A percentile compares a stretch with the other conserved stretches of the same genome.
phyloP scores from a whole-genome alignment of 176 grass and related monocot species.

The Musa troglodytarum region DNA sequence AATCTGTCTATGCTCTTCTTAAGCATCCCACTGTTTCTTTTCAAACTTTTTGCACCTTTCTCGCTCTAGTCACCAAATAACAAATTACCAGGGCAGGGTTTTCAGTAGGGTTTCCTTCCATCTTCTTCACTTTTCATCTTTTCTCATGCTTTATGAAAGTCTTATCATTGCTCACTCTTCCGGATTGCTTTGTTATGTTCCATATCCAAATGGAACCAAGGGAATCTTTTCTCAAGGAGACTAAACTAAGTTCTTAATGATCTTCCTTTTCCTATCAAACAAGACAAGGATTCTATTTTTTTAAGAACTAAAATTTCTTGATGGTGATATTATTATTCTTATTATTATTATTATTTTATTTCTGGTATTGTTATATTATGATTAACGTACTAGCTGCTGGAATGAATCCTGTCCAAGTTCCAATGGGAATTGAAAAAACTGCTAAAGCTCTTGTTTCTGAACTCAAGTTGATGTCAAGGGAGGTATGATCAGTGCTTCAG shows the following conservation, averaged over 20 bases:
- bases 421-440: conserved; percentile 80
- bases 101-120: background rate
- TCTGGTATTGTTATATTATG: conserved; percentile 44
- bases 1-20: background rate
- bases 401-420: conserved; percentile 82
- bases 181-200: background rate
- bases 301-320: background rate
- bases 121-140: background rate
- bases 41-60: background rate
- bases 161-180: too few species aligned
- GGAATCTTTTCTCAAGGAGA: background rate
- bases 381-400: conserved; percentile 71
- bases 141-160: background rate
- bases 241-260: background rate
- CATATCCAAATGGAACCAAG: background rate
- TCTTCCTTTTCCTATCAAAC: too few species aligned
- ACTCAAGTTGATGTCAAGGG: conserved; percentile 70
- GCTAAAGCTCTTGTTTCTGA: conserved; percentile 61
- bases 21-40: background rate
- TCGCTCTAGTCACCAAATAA: background rate
- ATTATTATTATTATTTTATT: conserved; percentile 1
- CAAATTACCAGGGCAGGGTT: background rate
- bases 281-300: background rate
- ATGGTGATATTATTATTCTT: background rate
- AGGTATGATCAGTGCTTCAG: conserved; percentile 32